Base-by-base conservation (phyloP, 352 stramenopile genomes). In the Pythium sp. region DNA sequence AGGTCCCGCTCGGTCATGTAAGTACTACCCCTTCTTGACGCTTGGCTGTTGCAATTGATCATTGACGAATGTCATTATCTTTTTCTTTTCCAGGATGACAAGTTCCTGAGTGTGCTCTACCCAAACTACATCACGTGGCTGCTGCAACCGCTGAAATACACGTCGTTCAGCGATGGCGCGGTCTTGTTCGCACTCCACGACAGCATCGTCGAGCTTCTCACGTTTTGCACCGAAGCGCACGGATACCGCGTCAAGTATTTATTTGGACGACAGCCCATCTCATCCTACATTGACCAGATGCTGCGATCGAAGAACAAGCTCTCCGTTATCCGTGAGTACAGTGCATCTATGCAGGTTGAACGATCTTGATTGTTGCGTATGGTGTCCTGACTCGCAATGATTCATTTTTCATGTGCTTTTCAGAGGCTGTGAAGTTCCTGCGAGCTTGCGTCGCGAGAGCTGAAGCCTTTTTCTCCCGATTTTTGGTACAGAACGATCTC, bases 161-260 rank as follows among this genome's bases (percentile, higher is more conserved):
- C 75, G 7, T 72, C 73, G 2, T 77, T 79, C 34, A 73, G 89
- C 61, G 70, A 84, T 32, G 65, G 72, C 14, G 73, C 78, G 5
- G 75, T 72, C 6, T 76, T 95, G 56, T 95, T 94, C 72, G 76
- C 84, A 49, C 68, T 93, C 41, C 84, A 93, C 71, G 87, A 91
- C 62, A 90, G 85, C 66, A 91, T 93, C 65, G 87, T 93, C 74
- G 87, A 95, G 65, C 68, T 95, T 20, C 75, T 95, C 15, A 92
- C 87, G n/a, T 92, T 95, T 62, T 94, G 84, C 75, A 93, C 87
- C 0, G 80, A 93, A 69, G 85, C 82, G 26, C 87, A 95, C 54
- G 86, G 87, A 5, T 95, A 95, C 70, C 86, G 87, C 43, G 80
- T 95, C 58, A 95, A 95, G 69, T 95, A 95, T 77, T 71, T 95